Conservation (phyloP, 2,329 filamentous ascomycete genomes). For the Tolypocladium ovalisporum region DNA sequence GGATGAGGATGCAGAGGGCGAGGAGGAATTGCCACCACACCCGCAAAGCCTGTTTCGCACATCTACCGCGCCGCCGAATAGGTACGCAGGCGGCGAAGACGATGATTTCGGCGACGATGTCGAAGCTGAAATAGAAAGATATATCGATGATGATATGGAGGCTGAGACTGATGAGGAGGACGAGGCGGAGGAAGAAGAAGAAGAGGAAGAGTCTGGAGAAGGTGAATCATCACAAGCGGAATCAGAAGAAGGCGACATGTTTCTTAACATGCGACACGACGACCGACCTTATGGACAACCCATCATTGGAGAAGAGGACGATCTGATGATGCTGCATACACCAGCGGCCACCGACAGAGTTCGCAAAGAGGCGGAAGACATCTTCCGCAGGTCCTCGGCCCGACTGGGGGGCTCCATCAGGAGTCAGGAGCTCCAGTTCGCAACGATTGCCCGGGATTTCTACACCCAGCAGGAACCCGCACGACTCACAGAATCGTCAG, state of each 20-base stretch:
- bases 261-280: conserved; percentile 36
- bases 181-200: conserved; percentile 25
- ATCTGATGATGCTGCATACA: conserved; percentile 44
- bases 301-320: conserved; percentile 33
- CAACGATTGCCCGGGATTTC: conserved; percentile 61
- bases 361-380: conserved; percentile 42
- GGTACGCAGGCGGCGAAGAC: conserved; percentile 9
- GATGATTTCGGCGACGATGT: conserved; percentile 19
- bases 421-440: conserved; percentile 53
- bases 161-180: conserved; percentile 27
- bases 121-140: conserved; percentile 24
- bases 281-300: conserved; percentile 26
- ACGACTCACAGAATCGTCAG: conserved; percentile 54
- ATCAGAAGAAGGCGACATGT: conserved; percentile 34
- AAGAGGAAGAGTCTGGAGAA: not conserved
- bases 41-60: conserved; percentile 21
- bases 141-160: conserved; percentile 23
- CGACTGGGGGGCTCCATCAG: conserved; percentile 27
- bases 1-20: conserved; percentile 21
- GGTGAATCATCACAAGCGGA: conserved; percentile 27
- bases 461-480: conserved; percentile 46
- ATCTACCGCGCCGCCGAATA: conserved; percentile 8
- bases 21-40: conserved; percentile 20
- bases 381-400: conserved; percentile 41
- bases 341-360: conserved; percentile 43